Evolutionary conservation across 106 monocot genomes (phyloP), one percentile per base, ranked within the genome.

Genomic region (Dendrobium nobile): DNA sequence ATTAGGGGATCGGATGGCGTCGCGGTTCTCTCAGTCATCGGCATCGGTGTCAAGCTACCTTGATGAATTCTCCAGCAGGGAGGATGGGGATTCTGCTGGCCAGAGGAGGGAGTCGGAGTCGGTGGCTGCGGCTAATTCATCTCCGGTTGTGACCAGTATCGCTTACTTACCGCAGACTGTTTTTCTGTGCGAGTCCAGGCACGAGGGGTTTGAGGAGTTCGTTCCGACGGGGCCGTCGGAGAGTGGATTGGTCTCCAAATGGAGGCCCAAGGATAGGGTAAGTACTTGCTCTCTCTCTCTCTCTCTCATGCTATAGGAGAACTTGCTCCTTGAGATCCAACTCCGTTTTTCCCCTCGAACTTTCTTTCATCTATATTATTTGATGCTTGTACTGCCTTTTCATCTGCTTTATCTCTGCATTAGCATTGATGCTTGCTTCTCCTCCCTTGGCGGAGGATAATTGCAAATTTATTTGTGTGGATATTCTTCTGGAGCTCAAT

Each of bases 191-290:
- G 90, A 90, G 55, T 83, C 77, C 19, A 80, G 87, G 83, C 90
- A 90, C 26, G 87, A 87, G 43, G 87, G 81, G 33, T 85, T 90
- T 44, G 87, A 90, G 81, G 81, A 77, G 5, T 77, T 56, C 31
- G 82, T 76, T 45, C 80, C 90, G 5, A 73, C 67, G 26, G 87
- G 85, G 26, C 82, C 85, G 13, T 79, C 87, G 2, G 90, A 90
- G 54, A 81, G 81, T 7, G 87, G 84, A 51, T 74, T 82, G 44
- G 87, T 83, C 27, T 85, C 90, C 54, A 90, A 85, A 75, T 90
- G 90, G 90, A 83, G 83, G 61, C 83, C 85, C 19, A 90, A 90
- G 79, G 90, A 90, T 33, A 83, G 87, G 84, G 90, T 90, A 85
- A 47, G 58, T 40, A 67, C 41, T 31, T 7, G 42, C 51, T 27